Base-by-base conservation (phyloP, 2,329 filamentous ascomycete species). In the Diaporthe citri region DNA sequence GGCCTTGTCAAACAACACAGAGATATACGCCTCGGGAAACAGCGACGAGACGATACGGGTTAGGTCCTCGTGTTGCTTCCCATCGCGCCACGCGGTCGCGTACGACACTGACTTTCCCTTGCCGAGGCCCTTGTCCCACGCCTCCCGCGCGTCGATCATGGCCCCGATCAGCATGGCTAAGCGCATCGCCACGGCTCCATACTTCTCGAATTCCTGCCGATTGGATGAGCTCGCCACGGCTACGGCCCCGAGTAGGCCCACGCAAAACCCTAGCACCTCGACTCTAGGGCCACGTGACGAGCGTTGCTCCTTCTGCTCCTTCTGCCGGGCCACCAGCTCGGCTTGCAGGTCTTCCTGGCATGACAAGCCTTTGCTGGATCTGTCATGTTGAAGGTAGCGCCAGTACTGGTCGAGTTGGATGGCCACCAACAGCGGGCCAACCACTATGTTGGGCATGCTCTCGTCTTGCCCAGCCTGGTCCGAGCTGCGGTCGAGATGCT, bases 151-250 rank as follows among this genome's bases (percentile, higher is more conserved):
- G 75, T 85, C 85, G 0, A 84, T 82, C 7, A 85, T 34, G 0
- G 79, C 81, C 0, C 84, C 86, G 34, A 84, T 79, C 2, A 85
- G 75, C 79, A 85, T 79, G 0, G 80, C 84, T 3, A 88, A 69
- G 0, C 85, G 81, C 4, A 87, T 59, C 0, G 85, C 85, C 0
- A 79, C 80, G 3, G 84, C 81, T 0, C 82, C 85, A 74, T 85
- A 81, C 8, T 78, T 73, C n/a, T 81, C 59, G 25, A 87, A 78
- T 0, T 85, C 78, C 0, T 73, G 51, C 1, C 66, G 59, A 39
- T 78, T 81, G 1, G 56, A 12, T 22, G 82, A 78, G 74, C 81
- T 78, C 0, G 85, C 79, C 0, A 85, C 82, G 0, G 84, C 83
- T 17, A 83, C 72, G 9, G 86, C 83, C 55, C 77, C 81, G n/a